These are phyloP conservation scores for Coemansia sp. DNA, from an alignment of 192 early-diverging fungal genomes.

Conservation along the genomic window DNA sequence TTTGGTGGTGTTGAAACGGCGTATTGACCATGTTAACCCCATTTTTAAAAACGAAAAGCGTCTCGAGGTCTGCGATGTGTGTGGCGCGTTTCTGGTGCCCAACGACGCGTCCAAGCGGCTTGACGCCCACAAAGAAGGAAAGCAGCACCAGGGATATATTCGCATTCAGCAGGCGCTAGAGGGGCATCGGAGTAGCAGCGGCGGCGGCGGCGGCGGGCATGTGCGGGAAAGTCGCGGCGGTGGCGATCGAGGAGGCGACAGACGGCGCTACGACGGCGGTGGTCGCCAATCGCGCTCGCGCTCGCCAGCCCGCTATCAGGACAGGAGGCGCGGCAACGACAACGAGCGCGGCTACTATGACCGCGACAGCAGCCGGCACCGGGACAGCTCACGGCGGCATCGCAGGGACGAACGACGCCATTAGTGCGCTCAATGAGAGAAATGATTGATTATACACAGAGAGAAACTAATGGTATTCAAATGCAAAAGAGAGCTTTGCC, in stretches of 20 bases:
- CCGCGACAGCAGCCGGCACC: conserved; percentile 1
- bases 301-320: conserved; percentile 10
- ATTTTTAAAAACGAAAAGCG: conserved; percentile 68
- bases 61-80: conserved; percentile 79
- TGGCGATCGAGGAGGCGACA: conserved; percentile 13
- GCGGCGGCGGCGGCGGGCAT: neutral
- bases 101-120: conserved; percentile 78
- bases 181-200: conserved; percentile 54
- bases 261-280: conserved; percentile 12
- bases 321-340: conserved; percentile 8
- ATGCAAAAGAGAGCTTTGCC: no score
- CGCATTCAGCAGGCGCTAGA: conserved; percentile 71
- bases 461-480: neutral
- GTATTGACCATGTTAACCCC: conserved; percentile 55
- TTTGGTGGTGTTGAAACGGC: conserved; percentile 53
- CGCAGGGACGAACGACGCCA: conserved; percentile 27
- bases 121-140: conserved; percentile 77
- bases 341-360: conserved; percentile 5
- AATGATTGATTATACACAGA: neutral
- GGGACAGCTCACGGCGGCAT: conserved; percentile 21
- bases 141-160: conserved; percentile 80
- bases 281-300: conserved; percentile 19
- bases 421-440: neutral
- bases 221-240: conserved; percentile 4
- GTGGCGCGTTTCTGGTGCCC: conserved; percentile 77